Conservation (phyloP, 345 rosid species). For the Eucalyptus sp. region DNA sequence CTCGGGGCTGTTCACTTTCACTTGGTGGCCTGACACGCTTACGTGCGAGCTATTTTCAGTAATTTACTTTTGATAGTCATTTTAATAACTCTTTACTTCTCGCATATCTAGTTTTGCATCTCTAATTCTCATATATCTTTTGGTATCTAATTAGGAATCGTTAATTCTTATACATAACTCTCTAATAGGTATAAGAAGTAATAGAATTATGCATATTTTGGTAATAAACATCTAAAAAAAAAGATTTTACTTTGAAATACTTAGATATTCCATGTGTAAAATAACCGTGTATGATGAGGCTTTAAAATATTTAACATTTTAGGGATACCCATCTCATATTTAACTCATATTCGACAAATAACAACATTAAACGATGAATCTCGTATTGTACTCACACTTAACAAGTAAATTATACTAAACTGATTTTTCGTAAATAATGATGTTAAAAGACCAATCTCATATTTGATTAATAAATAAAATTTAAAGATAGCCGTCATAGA, state of each 20-base stretch:
- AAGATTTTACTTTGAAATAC: neutral
- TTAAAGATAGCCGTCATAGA: neutral
- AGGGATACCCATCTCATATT: neutral
- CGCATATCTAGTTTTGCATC: neutral
- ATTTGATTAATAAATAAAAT: neutral
- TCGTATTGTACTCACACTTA: neutral
- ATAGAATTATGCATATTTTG: neutral
- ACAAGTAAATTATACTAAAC: neutral
- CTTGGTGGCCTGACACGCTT: neutral
- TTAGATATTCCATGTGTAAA: neutral
- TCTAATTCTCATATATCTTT: neutral
- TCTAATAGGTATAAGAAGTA: neutral
- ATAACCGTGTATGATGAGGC: neutral
- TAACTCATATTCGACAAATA: neutral
- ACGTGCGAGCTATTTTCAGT: neutral
- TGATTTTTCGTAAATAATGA: neutral
- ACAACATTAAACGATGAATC: neutral
- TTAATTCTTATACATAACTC: neutral
- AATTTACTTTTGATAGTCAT: neutral
- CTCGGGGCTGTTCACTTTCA: no score
- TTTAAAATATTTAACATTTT: neutral
- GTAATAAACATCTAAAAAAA: neutral
- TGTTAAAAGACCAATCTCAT: neutral
- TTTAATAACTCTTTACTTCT: neutral
- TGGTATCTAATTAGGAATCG: neutral